Conservation (phyloP, 1,284 basidiomycete species). For the Malassezia obtusa region DNA sequence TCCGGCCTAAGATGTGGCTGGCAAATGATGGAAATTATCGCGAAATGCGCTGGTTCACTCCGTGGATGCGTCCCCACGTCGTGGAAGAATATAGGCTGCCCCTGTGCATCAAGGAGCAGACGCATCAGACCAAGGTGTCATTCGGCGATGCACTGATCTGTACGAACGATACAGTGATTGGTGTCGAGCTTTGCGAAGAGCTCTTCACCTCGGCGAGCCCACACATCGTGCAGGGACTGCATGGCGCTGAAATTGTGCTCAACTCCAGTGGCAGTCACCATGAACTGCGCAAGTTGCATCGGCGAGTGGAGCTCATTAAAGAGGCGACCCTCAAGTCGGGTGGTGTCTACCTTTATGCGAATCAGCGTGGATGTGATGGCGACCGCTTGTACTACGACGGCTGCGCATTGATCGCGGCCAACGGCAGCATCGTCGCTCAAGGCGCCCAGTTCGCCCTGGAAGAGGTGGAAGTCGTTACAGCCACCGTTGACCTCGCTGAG, state of each 20-base stretch:
- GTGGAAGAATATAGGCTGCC: constrained; percentile 84
- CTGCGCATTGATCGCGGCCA: constrained; percentile 86
- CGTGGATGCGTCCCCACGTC: constrained; percentile 78
- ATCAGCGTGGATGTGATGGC: constrained; percentile 97
- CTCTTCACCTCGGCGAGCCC: constrained; percentile 92
- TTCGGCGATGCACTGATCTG: constrained; percentile 91
- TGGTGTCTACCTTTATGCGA: constrained; percentile 92
- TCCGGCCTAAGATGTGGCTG: constrained; percentile 98
- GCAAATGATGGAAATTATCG: constrained; percentile 98
- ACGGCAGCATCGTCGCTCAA: constrained; percentile 83
- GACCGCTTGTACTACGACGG: constrained; percentile 97
- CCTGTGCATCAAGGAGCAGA: constrained; percentile 70
- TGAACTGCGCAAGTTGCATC: constrained; percentile 85
- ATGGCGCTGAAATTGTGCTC: constrained; percentile 96
- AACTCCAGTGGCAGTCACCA: constrained; percentile 97
- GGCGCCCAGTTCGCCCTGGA: constrained; percentile 90
- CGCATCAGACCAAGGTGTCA: constrained; percentile 85
- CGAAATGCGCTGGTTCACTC: constrained; percentile 89
- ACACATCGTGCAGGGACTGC: constrained; percentile 89
- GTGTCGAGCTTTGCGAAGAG: constrained; percentile 92
- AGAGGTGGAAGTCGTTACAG: constrained; percentile 89
- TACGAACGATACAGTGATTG: constrained; percentile 88
- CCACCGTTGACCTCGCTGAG: constrained; percentile 89
- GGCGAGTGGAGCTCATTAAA: constrained; percentile 84
- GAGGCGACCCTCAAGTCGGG: constrained; percentile 95